phyloP scores from a whole-genome alignment of 2,329 filamentous ascomycete species.

The Hypoxylon sp. region DNA sequence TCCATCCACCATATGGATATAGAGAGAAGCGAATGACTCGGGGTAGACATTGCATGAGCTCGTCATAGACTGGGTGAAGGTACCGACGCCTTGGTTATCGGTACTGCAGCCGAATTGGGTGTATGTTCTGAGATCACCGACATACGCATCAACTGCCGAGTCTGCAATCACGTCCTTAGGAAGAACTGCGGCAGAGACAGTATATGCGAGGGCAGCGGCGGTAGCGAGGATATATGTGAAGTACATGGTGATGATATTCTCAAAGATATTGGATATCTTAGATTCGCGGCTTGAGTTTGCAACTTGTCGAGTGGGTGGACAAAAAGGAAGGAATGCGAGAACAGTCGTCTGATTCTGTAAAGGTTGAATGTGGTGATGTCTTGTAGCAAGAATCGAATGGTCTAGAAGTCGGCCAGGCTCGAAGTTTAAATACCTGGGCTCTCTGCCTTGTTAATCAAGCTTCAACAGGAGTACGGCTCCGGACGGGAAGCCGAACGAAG shows the following conservation, averaged over 20 bases:
- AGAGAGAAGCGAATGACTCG: slow-evolving; percentile 32
- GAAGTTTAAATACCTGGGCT: slow-evolving; percentile 22
- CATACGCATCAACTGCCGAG: slow-evolving; percentile 24
- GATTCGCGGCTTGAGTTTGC: not conserved
- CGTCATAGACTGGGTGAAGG: slow-evolving; percentile 35
- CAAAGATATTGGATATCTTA: slow-evolving; percentile 4
- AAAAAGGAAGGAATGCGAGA: slow-evolving; percentile 1
- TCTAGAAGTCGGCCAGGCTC: slow-evolving; percentile 5
- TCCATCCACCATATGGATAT: slow-evolving; percentile 27
- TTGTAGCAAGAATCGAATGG: not conserved
- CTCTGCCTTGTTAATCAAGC: not conserved
- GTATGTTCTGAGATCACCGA: slow-evolving; percentile 39
- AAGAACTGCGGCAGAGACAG: slow-evolving; percentile 15
- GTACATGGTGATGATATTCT: slow-evolving; percentile 21
- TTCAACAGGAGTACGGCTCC: not conserved
- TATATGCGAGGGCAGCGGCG: slow-evolving; percentile 15
- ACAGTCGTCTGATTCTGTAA: slow-evolving; percentile 16
- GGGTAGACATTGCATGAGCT: slow-evolving; percentile 25
- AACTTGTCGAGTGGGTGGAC: not conserved
- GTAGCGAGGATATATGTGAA: slow-evolving; percentile 17
- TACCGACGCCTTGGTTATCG: slow-evolving; percentile 39
- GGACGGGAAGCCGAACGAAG: slow-evolving; percentile 1
- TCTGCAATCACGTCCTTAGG: not conserved
- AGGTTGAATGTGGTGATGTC: slow-evolving; percentile 7
- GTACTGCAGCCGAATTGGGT: slow-evolving; percentile 17